Conservation (phyloP, 1,284 basidiomycete species). For the Crepidotus sp. region DNA sequence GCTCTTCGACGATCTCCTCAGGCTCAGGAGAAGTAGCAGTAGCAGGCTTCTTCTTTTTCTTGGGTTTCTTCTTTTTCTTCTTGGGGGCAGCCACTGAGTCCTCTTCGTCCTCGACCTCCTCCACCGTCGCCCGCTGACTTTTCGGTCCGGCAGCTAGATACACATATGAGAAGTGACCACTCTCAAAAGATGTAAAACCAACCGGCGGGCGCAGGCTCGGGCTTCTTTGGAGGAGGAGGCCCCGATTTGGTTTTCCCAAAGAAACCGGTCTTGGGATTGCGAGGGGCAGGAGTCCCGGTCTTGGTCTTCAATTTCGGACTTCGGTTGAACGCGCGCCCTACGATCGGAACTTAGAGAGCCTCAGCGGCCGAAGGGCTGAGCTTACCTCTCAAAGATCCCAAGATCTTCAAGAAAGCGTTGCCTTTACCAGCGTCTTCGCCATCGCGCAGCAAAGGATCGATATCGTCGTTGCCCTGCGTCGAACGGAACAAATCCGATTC, state of each 20-base stretch:
- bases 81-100: conserved; percentile 30
- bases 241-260: conserved; percentile 14
- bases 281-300: conserved; percentile 20
- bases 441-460: conserved; percentile 33
- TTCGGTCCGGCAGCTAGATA: conserved; percentile 21
- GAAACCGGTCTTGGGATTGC: conserved; percentile 17
- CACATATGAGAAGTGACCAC: background rate
- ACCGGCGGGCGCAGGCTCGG: conserved; percentile 19
- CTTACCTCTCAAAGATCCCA: conserved; percentile 62
- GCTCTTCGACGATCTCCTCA: conserved; percentile 17
- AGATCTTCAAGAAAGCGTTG: conserved; percentile 66
- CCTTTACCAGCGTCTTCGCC: conserved; percentile 37
- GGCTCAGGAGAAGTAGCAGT: conserved; percentile 21
- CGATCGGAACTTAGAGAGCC: conserved; percentile 6
- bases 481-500: conserved; percentile 49
- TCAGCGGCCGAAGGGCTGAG: background rate
- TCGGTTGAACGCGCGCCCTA: conserved; percentile 65
- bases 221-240: conserved; percentile 10
- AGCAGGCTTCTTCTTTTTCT: conserved; percentile 57
- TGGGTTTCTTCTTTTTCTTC: conserved; percentile 62
- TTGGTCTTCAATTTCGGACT: conserved; percentile 42
- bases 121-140: conserved; percentile 44
- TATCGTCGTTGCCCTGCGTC: conserved; percentile 32
- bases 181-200: conserved; percentile 9
- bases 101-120: conserved; percentile 63